Evolutionary conservation across 306 rosid species (phyloP), one percentile per base, ranked within the genome.

Genomic region (Spatholobus suberectus): DNA sequence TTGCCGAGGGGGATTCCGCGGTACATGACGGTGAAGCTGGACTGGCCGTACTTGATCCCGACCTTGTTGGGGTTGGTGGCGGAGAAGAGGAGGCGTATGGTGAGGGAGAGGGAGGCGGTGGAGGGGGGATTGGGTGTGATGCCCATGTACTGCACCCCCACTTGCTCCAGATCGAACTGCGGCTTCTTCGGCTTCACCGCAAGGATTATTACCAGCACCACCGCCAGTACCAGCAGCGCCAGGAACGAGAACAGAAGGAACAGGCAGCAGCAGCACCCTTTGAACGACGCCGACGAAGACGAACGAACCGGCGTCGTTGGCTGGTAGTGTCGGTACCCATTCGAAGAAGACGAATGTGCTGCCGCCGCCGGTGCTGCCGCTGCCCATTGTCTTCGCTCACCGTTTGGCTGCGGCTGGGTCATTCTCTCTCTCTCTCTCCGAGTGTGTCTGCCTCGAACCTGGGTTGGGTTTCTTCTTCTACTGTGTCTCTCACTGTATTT

Each of bases 251-350:
- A 83, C 51, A 96, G 93, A 1, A 96, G 90, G 89, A 91, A 93
- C 72, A 96, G 97, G 52, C 99, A 96, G 75, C 99, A 96, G 55
- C 99, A 96, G 29, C 99, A 96, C 0, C 99, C 99, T 83, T 85
- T 88, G 51, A 96, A 86, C 12, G 99, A 96, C 0, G 99, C 96
- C 0, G 94, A 81, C 0, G 94, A 87, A 1, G 96, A 91, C 4
- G 91, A 78, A 0, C 88, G 86, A 1, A 82, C 75, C 0, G 94
- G 84, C 17, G 91, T 54, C 27, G 85, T 32, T 0, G 94, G 81
- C 21, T 83, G 82, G 88, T 90, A 82, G 8, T 79, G 82, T 5
- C 37, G n/a, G 76, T 75, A 75, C 2, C 43, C 83, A 7, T 54
- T 79, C 23, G 86, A 44, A 10, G 70, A 65, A 12, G 84, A 12